Evolutionary conservation across 345 rosid species (phyloP).

Genomic region (Salix udensis): DNA sequence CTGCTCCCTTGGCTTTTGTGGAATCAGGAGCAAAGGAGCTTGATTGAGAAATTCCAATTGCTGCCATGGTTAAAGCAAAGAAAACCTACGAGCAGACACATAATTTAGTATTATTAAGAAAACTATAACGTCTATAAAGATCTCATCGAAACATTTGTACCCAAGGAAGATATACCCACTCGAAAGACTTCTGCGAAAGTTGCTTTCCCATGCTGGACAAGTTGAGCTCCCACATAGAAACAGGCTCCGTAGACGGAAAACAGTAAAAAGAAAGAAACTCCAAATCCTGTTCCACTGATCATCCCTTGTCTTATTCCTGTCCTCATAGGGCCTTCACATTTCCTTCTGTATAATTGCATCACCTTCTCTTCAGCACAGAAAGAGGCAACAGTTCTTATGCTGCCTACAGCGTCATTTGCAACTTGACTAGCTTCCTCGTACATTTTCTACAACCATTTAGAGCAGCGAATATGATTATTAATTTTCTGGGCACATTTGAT

Average conservation of each 20-base stretch:
- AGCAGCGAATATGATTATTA: background rate
- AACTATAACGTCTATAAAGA: background rate
- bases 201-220: conserved; percentile 45
- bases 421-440: conserved; percentile 94
- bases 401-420: conserved; percentile 86
- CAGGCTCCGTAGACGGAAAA: conserved; percentile 54
- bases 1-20: conserved; percentile 52
- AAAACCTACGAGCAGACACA: conserved; percentile 44
- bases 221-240: conserved; percentile 73
- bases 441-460: conserved; percentile 48
- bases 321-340: conserved; percentile 75
- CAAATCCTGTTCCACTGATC: conserved; percentile 68
- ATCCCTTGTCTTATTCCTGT: conserved; percentile 69
- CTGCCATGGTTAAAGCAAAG: conserved; percentile 65
- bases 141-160: background rate
- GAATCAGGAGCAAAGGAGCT: conserved; percentile 50
- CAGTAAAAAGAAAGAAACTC: conserved; percentile 61
- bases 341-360: conserved; percentile 61
- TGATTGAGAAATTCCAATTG: conserved; percentile 60
- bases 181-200: conserved; percentile 60
- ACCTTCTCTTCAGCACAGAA: conserved; percentile 85
- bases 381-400: conserved; percentile 82
- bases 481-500: background rate
- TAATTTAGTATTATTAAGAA: background rate
- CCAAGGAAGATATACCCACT: conserved; percentile 27